phyloP scores from a whole-genome alignment of 352 stramenopile genomes.

The Phytophthora pini region DNA sequence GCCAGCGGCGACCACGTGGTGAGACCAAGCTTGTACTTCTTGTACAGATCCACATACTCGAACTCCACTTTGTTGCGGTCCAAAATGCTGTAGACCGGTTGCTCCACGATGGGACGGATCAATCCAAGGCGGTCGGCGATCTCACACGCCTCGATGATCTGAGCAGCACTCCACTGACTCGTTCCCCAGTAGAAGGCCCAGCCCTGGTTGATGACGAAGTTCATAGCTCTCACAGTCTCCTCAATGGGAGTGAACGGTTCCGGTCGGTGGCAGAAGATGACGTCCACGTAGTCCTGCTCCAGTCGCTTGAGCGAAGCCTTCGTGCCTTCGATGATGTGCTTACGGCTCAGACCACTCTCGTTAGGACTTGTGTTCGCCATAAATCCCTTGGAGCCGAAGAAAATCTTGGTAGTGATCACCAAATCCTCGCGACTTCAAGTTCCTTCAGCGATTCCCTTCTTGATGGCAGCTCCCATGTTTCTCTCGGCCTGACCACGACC shows the following conservation, averaged over 20 bases:
- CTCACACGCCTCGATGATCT: slow-evolving; percentile 54
- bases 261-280: slow-evolving; percentile 44
- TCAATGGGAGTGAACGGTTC: slow-evolving; percentile 38
- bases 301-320: slow-evolving; percentile 47
- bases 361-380: no score
- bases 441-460: slow-evolving; percentile 36
- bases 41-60: slow-evolving; percentile 41
- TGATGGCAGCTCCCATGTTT: slow-evolving; percentile 42
- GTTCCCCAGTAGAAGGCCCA: slow-evolving; percentile 61
- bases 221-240: slow-evolving; percentile 15
- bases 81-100: slow-evolving; percentile 69
- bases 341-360: no score
- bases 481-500: slow-evolving; percentile 28
- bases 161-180: slow-evolving; percentile 44
- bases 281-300: slow-evolving; percentile 50
- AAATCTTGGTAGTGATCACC: slow-evolving; percentile 58
- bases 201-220: slow-evolving; percentile 40
- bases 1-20: slow-evolving; percentile 72
- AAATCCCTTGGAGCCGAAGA: no score
- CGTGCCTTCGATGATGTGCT: slow-evolving; percentile 51
- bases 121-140: slow-evolving; percentile 45
- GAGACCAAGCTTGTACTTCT: slow-evolving; percentile 62
- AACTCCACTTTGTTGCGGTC: slow-evolving; percentile 38
- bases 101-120: slow-evolving; percentile 46
- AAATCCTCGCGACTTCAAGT: slow-evolving; percentile 19